These are phyloP conservation scores for Cladosporium austrohemisphaericum DNA, from an alignment of 2,329 filamentous ascomycete genomes.

Conservation along the genomic window DNA sequence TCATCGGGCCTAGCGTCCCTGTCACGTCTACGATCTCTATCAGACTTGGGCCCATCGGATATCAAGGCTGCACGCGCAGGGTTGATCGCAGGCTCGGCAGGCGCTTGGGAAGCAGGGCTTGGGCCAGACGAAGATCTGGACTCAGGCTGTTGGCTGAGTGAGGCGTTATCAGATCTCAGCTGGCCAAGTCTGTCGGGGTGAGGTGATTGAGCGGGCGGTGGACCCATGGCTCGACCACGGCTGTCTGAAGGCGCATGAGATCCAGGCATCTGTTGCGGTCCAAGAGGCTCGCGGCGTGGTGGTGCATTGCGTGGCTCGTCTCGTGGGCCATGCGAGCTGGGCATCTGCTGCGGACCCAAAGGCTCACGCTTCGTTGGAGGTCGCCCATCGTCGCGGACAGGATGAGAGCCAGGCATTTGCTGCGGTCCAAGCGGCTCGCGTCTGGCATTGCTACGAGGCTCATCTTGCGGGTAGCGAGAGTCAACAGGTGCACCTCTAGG, in stretches of 20 bases:
- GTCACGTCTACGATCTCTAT: constrained; percentile 24
- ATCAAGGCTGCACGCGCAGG: constrained; percentile 44
- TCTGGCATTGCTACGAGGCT: neutral
- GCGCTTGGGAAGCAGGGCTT: neutral
- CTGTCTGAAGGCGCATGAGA: constrained; percentile 1
- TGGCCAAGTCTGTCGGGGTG: constrained; percentile 7
- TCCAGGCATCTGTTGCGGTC: constrained; percentile 11
- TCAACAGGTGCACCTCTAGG: constrained; percentile 4
- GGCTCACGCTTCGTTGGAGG: constrained; percentile 1
- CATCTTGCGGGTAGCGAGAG: constrained; percentile 8
- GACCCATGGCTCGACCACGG: neutral
- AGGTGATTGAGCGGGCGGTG: neutral
- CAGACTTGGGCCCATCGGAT: constrained; percentile 26
- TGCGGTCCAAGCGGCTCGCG: constrained; percentile 8
- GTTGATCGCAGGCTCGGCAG: constrained; percentile 31
- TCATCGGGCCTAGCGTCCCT: constrained; percentile 23
- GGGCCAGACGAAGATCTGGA: neutral
- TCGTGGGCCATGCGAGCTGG: neutral
- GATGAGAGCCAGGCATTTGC: constrained; percentile 8
- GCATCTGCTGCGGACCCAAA: constrained; percentile 10
- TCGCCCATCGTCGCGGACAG: constrained; percentile 1
- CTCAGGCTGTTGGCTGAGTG: constrained; percentile 1
- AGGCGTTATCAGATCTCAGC: neutral
- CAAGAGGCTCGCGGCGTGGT: constrained; percentile 11
- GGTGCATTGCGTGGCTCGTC: constrained; percentile 5